Evolutionary conservation across 495 filamentous ascomycete species (phyloP).

Genomic region (Aspergillus sparsus): DNA sequence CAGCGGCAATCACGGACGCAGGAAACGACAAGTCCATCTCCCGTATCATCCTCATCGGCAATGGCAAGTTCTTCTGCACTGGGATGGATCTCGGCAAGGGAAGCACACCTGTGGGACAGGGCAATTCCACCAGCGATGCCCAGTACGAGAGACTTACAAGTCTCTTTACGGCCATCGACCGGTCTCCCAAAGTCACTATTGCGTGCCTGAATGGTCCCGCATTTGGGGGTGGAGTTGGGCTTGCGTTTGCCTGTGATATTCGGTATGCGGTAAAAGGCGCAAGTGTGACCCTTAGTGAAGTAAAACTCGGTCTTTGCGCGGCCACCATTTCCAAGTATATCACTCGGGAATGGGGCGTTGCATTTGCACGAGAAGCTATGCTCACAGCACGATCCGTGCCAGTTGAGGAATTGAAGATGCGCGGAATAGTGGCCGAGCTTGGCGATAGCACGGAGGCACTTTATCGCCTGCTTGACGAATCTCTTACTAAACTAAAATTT

Average conservation of each 20-base stretch:
- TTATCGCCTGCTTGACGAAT: constrained; percentile 3
- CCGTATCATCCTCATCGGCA: constrained; percentile 35
- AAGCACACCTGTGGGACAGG: constrained; percentile 25
- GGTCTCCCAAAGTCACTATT: constrained; percentile 40
- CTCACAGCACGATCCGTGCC: constrained; percentile 32
- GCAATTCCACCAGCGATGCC: constrained; percentile 15
- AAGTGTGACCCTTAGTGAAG: constrained; percentile 35
- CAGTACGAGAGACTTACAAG: constrained; percentile 27
- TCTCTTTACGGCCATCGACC: constrained; percentile 35
- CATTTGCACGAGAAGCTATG: constrained; percentile 34
- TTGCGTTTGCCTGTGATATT: constrained; percentile 42
- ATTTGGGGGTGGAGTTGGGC: constrained; percentile 41
- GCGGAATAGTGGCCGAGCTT: constrained; percentile 25
- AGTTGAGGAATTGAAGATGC: constrained; percentile 25
- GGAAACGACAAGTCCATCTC: constrained; percentile 27
- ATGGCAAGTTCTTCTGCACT: constrained; percentile 45
- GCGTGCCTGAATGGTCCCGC: constrained; percentile 40
- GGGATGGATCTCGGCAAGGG: constrained; percentile 39
- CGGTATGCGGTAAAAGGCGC: constrained; percentile 27
- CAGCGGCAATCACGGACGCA: constrained; percentile 21
- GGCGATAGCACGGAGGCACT: constrained; percentile 16
- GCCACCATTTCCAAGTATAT: constrained; percentile 39
- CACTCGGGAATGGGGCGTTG: constrained; percentile 32
- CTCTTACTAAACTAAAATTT: constrained; percentile 18
- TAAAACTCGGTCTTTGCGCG: constrained; percentile 34